Percentiles rank a stretch among this genome's conserved stretches.
Evolutionary conservation across 306 rosid species (phyloP).

Genomic region (Quercus gilva): DNA sequence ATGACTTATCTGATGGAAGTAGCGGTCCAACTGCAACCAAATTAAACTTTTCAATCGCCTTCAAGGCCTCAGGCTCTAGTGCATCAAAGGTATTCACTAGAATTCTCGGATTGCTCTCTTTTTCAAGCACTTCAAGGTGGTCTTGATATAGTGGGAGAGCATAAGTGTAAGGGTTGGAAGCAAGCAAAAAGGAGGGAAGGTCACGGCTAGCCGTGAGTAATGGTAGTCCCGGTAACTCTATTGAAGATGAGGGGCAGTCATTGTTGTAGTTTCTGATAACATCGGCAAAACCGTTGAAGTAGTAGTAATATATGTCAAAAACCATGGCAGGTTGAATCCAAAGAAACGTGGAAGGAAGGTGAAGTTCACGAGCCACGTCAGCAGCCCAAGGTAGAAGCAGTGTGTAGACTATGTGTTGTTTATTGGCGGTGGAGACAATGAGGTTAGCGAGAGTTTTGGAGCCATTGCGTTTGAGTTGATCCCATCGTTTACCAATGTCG

Average conservation of each 20-base stretch:
- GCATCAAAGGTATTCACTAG: constrained; percentile 35
- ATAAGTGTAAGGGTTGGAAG: background rate
- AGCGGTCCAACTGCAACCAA: constrained; percentile 57
- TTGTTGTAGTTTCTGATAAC: background rate
- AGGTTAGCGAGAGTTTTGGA: background rate
- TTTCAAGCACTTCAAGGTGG: background rate
- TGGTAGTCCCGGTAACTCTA: constrained; percentile 18
- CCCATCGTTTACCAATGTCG: background rate
- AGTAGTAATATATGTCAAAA: constrained; percentile 30
- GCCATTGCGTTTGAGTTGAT: constrained; percentile 13
- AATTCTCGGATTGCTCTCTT: constrained; percentile 8
- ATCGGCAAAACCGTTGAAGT: constrained; percentile 27
- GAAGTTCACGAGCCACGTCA: constrained; percentile 12
- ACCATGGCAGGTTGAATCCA: constrained; percentile 47
- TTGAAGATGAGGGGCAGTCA: background rate
- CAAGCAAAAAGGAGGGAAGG: constrained; percentile 36
- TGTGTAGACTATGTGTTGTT: constrained; percentile 19
- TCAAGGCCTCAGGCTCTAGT: constrained; percentile 32
- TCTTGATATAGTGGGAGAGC: background rate
- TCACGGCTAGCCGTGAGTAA: constrained; percentile 9
- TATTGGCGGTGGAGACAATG: background rate
- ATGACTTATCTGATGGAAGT: constrained; percentile 41
- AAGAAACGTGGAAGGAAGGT: constrained; percentile 21
- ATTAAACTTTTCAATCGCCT: constrained; percentile 8
- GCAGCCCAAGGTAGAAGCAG: constrained; percentile 31